Conservation (phyloP, 331 rosid genomes). For the Quercus lobata region DNA sequence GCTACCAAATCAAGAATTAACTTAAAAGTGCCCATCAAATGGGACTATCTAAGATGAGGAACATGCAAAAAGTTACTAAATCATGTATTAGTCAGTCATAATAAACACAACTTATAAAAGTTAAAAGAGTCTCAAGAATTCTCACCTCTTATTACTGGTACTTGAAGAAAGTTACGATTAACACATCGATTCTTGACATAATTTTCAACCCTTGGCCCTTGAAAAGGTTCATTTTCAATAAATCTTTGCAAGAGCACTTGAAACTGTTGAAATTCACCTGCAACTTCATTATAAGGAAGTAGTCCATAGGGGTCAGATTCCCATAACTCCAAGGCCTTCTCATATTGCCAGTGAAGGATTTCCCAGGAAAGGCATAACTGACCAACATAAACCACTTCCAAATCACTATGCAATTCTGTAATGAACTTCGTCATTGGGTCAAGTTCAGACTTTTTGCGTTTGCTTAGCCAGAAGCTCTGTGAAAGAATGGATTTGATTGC, state of each 20-base stretch:
- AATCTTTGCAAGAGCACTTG: conserved; percentile 81
- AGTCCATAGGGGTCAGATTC: conserved; percentile 56
- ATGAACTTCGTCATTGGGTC: conserved; percentile 63
- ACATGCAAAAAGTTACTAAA: background rate
- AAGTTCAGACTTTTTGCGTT: conserved; percentile 39
- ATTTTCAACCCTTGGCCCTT: conserved; percentile 78
- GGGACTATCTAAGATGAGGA: background rate
- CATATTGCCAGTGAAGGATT: conserved; percentile 90
- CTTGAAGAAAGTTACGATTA: conserved; percentile 81
- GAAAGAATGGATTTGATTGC: conserved; percentile 40
- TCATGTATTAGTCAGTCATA: background rate
- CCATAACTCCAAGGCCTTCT: conserved; percentile 72
- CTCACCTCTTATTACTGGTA: conserved; percentile 76
- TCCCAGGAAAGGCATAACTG: conserved; percentile 98
- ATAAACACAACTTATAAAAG: background rate
- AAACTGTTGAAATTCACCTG: conserved; percentile 90
- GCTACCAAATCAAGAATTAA: background rate
- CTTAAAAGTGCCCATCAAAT: background rate
- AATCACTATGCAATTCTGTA: conserved; percentile 60
- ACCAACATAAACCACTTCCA: conserved; percentile 88
- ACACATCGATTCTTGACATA: conserved; percentile 64
- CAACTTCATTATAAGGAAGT: conserved; percentile 68
- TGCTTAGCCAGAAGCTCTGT: conserved; percentile 37
- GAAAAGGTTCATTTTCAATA: conserved; percentile 77
- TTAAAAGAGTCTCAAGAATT: background rate